Evolutionary conservation across 495 filamentous ascomycete species (phyloP), one percentile per base, ranked within the genome.

Genomic region (Filosporella fistucella): DNA sequence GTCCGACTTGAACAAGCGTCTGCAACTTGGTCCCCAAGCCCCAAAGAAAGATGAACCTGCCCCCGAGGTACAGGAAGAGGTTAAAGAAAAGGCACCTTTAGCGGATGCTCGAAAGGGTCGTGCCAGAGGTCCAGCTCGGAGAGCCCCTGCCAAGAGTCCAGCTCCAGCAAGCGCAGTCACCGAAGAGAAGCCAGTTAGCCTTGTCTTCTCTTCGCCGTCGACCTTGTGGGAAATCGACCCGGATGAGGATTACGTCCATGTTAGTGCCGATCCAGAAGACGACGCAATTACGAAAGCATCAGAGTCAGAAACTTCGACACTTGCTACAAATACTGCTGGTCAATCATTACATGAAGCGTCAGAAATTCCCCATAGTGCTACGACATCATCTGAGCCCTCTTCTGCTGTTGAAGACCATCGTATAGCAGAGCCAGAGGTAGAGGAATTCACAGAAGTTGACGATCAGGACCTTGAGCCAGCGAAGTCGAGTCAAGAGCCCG

Each of bases 101-200:
- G 73, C 68, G 26, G 93, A 97, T 68, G 88, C 89, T 23, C 75
- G 94, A 44, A 97, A 97, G 68, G 81, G 89, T 12, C 72, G 93
- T 47, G 93, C 93, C 14, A 84, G 86, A 54, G 94, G 93, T 18
- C 93, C 93, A 7, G 82, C 85, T 54, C 77, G 93, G 49, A 74
- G 93, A 61, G 76, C 76, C 9, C 76, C 76, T 1, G 68, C 71
- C 4, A 60, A 59, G 36, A 58, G 50, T 33, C 56, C 64, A 6
- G 61, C 60, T 25, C 55, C 69, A 23, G 48, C 54, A 53, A 51
- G 56, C 58, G 29, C 54, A 40, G 38, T 51, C 42, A 17, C 57
- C 51, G 3, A 48, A 51, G 28, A 64, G 56, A 34, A 51, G 30
- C 47, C 54, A 45, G 34, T 34, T 36, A 9, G 54, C 33, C 47